Percentiles rank a stretch among this genome's conserved stretches.
Conservation (phyloP, 2,329 filamentous ascomycete species). For the Graphilbum sp. region DNA sequence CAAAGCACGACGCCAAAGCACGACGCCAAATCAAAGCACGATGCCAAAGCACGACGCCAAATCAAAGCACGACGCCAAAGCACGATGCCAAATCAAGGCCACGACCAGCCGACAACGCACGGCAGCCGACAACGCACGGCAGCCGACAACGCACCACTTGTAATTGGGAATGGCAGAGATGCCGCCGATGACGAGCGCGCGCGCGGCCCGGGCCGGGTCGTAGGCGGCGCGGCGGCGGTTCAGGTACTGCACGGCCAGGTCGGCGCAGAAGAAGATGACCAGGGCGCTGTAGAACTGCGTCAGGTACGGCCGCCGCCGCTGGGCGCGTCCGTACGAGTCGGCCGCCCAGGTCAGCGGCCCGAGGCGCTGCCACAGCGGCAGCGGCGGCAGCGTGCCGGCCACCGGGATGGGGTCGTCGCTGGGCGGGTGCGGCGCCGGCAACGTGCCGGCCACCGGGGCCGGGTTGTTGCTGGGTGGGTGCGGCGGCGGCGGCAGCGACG, state of each 20-base stretch:
- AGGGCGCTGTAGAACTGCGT: slow-evolving; percentile 65
- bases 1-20: neutral
- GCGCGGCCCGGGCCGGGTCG: slow-evolving; percentile 49
- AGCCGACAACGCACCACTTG: slow-evolving; percentile 54
- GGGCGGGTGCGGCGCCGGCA: slow-evolving; percentile 8
- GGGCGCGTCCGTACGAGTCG: slow-evolving; percentile 50
- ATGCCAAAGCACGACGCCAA: neutral
- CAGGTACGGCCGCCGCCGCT: slow-evolving; percentile 55
- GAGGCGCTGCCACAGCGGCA: slow-evolving; percentile 38
- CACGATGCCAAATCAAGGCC: neutral
- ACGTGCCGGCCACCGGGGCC: neutral
- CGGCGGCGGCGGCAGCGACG: neutral
- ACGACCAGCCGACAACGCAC: no score
- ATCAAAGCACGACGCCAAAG: neutral
- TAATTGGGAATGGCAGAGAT: slow-evolving; percentile 63
- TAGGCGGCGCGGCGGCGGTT: slow-evolving; percentile 35
- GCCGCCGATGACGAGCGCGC: slow-evolving; percentile 60
- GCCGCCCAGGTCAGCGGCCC: slow-evolving; percentile 37
- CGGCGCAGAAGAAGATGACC: slow-evolving; percentile 63
- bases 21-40: neutral
- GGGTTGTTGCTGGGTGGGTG: no score
- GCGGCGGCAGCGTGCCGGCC: slow-evolving; percentile 22
- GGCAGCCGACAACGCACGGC: no score
- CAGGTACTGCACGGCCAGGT: slow-evolving; percentile 62
- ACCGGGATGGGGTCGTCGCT: slow-evolving; percentile 23